These are phyloP conservation scores for Nitzschia palea DNA, from an alignment of 108 stramenopile species.

Conservation along the genomic window DNA sequence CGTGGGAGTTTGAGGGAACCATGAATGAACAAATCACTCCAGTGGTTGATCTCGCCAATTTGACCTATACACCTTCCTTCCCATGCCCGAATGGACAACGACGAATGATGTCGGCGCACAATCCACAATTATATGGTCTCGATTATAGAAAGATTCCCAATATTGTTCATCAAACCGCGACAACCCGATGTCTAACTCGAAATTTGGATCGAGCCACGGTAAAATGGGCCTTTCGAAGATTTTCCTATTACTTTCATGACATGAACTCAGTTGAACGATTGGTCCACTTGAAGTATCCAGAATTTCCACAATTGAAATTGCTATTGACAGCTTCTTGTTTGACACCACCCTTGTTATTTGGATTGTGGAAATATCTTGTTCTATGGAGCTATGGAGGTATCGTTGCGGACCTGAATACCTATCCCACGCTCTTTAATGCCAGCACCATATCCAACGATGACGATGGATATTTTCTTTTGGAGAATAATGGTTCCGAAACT, in stretches of 20 bases:
- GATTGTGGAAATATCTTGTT: conserved; percentile 47
- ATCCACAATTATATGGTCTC: not conserved
- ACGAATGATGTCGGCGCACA: conserved; percentile 26
- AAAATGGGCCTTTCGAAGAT: conserved; percentile 14
- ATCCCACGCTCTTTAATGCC: conserved; percentile 34
- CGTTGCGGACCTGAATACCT: conserved; percentile 38
- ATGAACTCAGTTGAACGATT: conserved; percentile 50
- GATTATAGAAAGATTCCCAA: conserved; percentile 11
- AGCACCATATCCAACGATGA: conserved; percentile 25
- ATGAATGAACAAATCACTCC: not conserved
- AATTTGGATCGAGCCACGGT: conserved; percentile 9
- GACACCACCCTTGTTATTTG: conserved; percentile 13
- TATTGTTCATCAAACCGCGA: conserved; percentile 26
- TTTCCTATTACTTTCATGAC: conserved; percentile 56
- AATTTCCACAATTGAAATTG: conserved; percentile 32
- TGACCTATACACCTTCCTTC: conserved; percentile 8
- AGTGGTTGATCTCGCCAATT: conserved; percentile 6
- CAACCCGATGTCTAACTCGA: conserved; percentile 17
- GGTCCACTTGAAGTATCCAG: conserved; percentile 26
- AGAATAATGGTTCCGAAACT: conserved; percentile 15
- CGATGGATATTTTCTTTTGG: conserved; percentile 46
- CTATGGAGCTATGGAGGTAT: conserved; percentile 55
- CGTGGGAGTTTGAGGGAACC: conserved; percentile 14
- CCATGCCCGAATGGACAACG: conserved; percentile 14
- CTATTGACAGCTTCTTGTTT: not conserved